These are phyloP conservation scores for Beverwykella pulmonaria DNA, from an alignment of 495 filamentous ascomycete genomes.

Conservation along the genomic window DNA sequence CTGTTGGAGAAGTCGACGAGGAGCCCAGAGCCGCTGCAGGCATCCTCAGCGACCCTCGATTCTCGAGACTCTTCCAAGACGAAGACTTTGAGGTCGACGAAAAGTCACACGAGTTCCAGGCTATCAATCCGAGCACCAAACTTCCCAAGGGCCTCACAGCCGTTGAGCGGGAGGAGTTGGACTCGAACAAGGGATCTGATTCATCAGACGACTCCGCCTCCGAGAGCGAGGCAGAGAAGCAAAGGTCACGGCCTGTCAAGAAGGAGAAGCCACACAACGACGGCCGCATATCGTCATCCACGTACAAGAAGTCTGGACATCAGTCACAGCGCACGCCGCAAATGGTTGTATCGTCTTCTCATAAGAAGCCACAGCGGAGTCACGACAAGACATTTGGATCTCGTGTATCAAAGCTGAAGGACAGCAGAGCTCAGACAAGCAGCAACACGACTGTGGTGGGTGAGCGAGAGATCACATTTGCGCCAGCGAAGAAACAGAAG, in stretches of 20 bases:
- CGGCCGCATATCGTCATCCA: conserved; percentile 67
- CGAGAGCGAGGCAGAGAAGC: conserved; percentile 44
- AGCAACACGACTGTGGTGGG: conserved; percentile 66
- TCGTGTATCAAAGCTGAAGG: conserved; percentile 58
- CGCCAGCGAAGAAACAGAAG: conserved; percentile 62
- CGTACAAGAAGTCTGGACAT: conserved; percentile 60
- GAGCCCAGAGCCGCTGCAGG: conserved; percentile 42
- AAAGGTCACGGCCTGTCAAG: conserved; percentile 44
- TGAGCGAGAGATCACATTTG: conserved; percentile 85
- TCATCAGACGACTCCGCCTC: conserved; percentile 27
- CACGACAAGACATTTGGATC: conserved; percentile 71
- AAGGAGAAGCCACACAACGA: conserved; percentile 28
- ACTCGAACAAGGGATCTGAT: conserved; percentile 47
- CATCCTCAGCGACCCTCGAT: conserved; percentile 80
- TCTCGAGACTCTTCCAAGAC: conserved; percentile 86
- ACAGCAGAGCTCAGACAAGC: conserved; percentile 45
- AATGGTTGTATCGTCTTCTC: conserved; percentile 62
- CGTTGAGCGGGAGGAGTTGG: conserved; percentile 65
- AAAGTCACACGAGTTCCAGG: conserved; percentile 78
- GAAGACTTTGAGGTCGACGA: conserved; percentile 93
- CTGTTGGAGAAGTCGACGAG: conserved; percentile 41
- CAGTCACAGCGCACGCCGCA: conserved; percentile 50
- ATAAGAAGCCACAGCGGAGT: conserved; percentile 45
- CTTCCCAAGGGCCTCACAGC: conserved; percentile 63
- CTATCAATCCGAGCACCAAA: conserved; percentile 80